Base-by-base conservation (phyloP, 805 yeast species). In the Yamadazyma olivae region DNA sequence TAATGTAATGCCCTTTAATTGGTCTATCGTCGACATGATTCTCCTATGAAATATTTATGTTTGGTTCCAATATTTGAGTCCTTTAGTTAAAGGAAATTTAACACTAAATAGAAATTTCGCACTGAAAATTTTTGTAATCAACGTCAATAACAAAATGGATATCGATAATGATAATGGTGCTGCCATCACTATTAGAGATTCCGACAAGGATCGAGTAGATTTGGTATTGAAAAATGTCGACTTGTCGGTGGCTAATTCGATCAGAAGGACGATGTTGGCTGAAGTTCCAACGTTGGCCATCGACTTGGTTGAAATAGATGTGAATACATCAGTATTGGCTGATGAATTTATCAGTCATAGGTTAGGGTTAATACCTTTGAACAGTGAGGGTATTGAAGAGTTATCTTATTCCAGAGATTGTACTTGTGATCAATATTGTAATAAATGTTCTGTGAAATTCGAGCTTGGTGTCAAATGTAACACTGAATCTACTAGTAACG, bases 211-310 rank as follows among this genome's bases (percentile, higher is more conserved):
- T 54, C 84, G 79, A 53, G 97, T 93, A 44, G 95, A 93, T 60
- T 84, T 93, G 54, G 87, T 91, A 25, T 63, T 93, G 38, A 76
- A 86, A 30, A 88, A 89, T 54, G 90, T 89, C 22, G 97, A 91
- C 56, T 62, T 93, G 41, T 77, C 96, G 48, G 67, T 91, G 53
- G 98, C 98, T 14, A 93, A 93, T 71, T 85, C 98, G 12, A 49
- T 93, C 25, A 76, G 99, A 50, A 74, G 99, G 58, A 79, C 84
- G 27, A 90, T 93, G 87, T 70, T 93, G 43, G 90, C 96, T 2
- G 99, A 93, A 61, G 93, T 93, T 39, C 99, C 99, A 22, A 93
- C 99, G 0, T 67, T 93, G 46, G 97, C 99, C 35, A 89, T 93
- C 40, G 99, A 93, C 55, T 76, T 91, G 44, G 99, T 93, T 31